Percentiles rank a stretch among this genome's conserved stretches.
Evolutionary conservation across 169 alveolate genomes (phyloP).

Genomic region (Toxoplasma gondii): DNA sequence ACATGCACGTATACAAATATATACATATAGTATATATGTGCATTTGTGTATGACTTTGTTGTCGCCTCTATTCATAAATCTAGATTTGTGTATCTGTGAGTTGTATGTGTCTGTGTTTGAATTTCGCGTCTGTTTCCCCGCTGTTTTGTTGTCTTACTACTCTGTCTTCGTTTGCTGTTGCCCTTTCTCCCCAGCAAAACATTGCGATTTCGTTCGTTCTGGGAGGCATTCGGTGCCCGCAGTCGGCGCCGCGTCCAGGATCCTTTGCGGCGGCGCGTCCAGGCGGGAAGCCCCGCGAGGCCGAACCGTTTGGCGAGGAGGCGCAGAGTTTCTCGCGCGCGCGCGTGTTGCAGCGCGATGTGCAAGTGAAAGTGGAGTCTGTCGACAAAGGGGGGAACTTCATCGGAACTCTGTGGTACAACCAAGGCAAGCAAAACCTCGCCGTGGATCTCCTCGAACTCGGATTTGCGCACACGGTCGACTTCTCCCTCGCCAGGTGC

Average conservation of each 20-base stretch:
- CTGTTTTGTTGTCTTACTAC: neutral
- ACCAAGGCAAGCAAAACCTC: neutral
- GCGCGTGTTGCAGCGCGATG: conserved; percentile 56
- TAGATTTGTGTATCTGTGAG: too few relatives aligned
- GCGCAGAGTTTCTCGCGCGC: conserved; percentile 21
- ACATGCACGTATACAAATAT: neutral
- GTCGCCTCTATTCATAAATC: too few relatives aligned
- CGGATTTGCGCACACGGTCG: conserved; percentile 44
- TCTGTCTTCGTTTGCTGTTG: neutral
- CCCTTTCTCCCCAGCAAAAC: conserved; percentile 24
- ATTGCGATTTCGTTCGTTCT: conserved; percentile 28
- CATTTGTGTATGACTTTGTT: too few relatives aligned
- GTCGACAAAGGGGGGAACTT: conserved; percentile 56
- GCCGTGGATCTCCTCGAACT: conserved; percentile 55
- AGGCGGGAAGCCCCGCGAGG: conserved; percentile 23
- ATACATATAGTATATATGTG: too few relatives aligned
- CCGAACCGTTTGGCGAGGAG: conserved; percentile 55
- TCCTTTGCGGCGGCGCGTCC: neutral
- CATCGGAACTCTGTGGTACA: conserved; percentile 39
- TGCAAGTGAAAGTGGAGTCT: conserved; percentile 35
- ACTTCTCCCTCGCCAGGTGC: conserved; percentile 32
- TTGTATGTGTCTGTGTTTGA: too few relatives aligned
- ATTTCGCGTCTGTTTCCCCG: neutral
- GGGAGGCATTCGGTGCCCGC: conserved; percentile 50
- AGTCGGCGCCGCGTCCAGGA: conserved; percentile 34